phyloP scores from a whole-genome alignment of 2,329 filamentous ascomycete genomes.

The Zymoseptoria brevis region DNA sequence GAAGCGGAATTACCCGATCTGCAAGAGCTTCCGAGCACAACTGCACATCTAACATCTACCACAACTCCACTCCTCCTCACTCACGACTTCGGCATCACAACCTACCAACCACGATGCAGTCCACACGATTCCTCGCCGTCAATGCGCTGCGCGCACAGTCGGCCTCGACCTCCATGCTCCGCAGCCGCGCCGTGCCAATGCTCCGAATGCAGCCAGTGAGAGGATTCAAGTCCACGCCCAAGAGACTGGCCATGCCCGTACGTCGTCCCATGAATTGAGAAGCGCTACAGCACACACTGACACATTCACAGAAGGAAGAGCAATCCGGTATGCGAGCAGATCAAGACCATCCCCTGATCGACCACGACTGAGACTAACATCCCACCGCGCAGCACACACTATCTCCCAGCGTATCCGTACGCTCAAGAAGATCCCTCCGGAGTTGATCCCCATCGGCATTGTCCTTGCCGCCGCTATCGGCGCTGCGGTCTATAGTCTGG shows the following conservation, averaged over 20 bases:
- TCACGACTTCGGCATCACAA: slow-evolving; percentile 7
- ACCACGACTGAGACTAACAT: slow-evolving; percentile 7
- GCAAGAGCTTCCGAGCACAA: not conserved
- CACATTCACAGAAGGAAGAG: slow-evolving; percentile 51
- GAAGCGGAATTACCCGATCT: not conserved
- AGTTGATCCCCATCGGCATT: slow-evolving; percentile 86
- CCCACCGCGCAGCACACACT: slow-evolving; percentile 65
- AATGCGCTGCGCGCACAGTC: slow-evolving; percentile 31
- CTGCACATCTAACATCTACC: slow-evolving; percentile 25
- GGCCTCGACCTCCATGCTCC: slow-evolving; percentile 23
- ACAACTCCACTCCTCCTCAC: not conserved
- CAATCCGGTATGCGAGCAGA: slow-evolving; percentile 47
- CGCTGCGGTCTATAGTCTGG: slow-evolving; percentile 74
- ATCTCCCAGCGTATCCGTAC: slow-evolving; percentile 89
- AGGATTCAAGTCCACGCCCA: slow-evolving; percentile 25
- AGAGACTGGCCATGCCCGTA: slow-evolving; percentile 29
- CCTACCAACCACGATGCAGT: slow-evolving; percentile 27
- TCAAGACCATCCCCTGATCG: not conserved
- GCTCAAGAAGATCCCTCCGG: slow-evolving; percentile 82
- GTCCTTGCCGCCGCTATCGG: slow-evolving; percentile 70
- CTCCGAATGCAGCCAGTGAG: slow-evolving; percentile 27
- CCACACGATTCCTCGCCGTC: slow-evolving; percentile 35
- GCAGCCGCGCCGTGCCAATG: slow-evolving; percentile 31
- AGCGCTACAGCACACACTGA: slow-evolving; percentile 6
- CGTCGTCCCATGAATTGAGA: slow-evolving; percentile 5